Evolutionary conservation across 306 rosid species (phyloP), one percentile per base, ranked within the genome.

Genomic region (Prunus padus): DNA sequence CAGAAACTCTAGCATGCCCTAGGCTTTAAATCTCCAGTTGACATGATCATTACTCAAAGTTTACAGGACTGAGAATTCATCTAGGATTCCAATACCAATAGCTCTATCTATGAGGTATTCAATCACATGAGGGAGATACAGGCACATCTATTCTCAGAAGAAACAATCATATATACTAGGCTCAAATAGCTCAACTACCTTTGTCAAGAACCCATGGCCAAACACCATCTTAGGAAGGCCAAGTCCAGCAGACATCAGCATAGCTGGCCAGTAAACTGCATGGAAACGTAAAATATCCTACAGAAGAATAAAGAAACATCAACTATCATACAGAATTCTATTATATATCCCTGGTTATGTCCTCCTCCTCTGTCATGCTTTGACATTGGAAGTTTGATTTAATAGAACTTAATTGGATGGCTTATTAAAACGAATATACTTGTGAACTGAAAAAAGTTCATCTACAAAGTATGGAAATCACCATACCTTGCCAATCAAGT

Each of bases 231-330:
- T 95, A 22, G 98, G 98, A 82, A 92, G 97, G 76, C 69, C 84
- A 51, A 95, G 73, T 79, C 98, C 96, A 0, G 98, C 97, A 78
- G 97, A 95, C 97, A 90, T 85, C 69, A 95, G 88, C 98, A 95
- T 95, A 70, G 98, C 98, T 55, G 98, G 97, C 98, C 98, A 95
- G 83, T 95, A 95, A 75, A 95, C 93, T 9, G 97, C 97, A 82
- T 92, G 98, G 80, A 95, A 92, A 55, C 98, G 97, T 68, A 95
- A 87, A 84, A 95, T 95, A 84, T 95, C 98, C 98, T 92, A 15
- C 82, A 83, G 69, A 81, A 49, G 50, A 77, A 74, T 37, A 31
- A 67, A 30, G 28, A 70, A 77, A 47, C 3, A 68, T 28, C 55
- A 69, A 14, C 20, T 37, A 76, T 73, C 76, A 75, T 16, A 76